These are phyloP conservation scores for Paragyromitra xinjiangensis DNA, from an alignment of 495 filamentous ascomycete genomes.

Conservation along the genomic window DNA sequence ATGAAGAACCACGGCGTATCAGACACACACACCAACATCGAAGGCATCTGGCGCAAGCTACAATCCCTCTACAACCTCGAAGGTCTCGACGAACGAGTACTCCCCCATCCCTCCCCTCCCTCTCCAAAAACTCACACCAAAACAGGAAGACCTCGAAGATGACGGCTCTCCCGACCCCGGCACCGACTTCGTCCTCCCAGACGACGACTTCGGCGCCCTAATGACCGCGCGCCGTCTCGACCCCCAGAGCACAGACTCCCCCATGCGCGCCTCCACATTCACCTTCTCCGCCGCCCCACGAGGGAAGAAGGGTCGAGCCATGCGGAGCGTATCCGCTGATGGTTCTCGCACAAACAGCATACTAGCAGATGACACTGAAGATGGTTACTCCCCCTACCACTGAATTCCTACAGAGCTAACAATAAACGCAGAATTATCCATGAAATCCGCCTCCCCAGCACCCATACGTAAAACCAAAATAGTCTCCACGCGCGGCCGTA, in stretches of 20 bases:
- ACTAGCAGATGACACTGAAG: constrained; percentile 25
- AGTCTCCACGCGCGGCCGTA: constrained; percentile 41
- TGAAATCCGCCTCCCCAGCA: constrained; percentile 45
- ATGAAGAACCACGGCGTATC: constrained; percentile 88
- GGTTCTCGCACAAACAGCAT: constrained; percentile 42
- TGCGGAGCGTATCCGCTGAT: constrained; percentile 58
- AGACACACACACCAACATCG: constrained; percentile 81
- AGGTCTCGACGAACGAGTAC: constrained; percentile 83
- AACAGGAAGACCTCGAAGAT: constrained; percentile 69
- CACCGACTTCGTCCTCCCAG: constrained; percentile 79
- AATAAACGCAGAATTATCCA: constrained; percentile 44
- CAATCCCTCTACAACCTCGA: constrained; percentile 84
- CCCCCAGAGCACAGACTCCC: constrained; percentile 67
- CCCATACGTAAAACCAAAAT: constrained; percentile 40
- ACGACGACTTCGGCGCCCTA: constrained; percentile 76
- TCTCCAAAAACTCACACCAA: constrained; percentile 58
- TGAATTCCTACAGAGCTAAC: constrained; percentile 21
- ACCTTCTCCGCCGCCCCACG: constrained; percentile 61
- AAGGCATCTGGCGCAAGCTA: constrained; percentile 91
- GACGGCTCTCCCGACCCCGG: constrained; percentile 63
- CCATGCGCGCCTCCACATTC: constrained; percentile 59
- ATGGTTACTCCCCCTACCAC: constrained; percentile 37
- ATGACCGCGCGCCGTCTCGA: constrained; percentile 75
- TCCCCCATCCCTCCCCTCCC: not conserved
- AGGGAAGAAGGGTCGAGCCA: constrained; percentile 57